phyloP scores from a whole-genome alignment of 2,329 filamentous ascomycete genomes.

The Graphilbum ipis-grandicollis region DNA sequence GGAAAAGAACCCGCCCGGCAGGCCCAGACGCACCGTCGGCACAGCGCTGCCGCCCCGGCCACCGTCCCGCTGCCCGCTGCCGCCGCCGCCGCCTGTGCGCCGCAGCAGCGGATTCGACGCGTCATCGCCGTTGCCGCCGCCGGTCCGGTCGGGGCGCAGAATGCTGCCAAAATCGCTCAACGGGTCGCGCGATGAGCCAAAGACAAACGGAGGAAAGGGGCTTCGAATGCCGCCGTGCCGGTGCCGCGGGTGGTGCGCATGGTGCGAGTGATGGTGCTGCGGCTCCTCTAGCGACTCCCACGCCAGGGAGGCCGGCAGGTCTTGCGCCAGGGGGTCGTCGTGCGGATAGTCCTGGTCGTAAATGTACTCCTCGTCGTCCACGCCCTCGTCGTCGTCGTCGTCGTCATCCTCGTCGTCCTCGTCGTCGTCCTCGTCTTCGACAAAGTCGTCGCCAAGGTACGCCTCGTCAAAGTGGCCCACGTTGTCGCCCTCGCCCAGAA shows the following conservation, averaged over 20 bases:
- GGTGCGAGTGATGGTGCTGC: conserved; percentile 18
- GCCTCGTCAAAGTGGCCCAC: conserved; percentile 32
- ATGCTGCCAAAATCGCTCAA: conserved; percentile 32
- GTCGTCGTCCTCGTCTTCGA: conserved; percentile 40
- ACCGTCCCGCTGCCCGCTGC: conserved; percentile 28
- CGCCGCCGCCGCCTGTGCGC: conserved; percentile 27
- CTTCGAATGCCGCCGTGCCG: conserved; percentile 33
- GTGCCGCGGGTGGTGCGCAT: conserved; percentile 29
- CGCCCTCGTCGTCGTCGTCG: conserved; percentile 51
- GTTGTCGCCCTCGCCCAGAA: conserved; percentile 27
- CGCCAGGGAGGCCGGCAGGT: conserved; percentile 29
- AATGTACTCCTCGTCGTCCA: conserved; percentile 49
- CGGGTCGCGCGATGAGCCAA: conserved; percentile 38
- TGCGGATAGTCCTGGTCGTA: conserved; percentile 37
- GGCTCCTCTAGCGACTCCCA: conserved; percentile 40
- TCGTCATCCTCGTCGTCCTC: conserved; percentile 45
- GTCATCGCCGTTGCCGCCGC: conserved; percentile 50
- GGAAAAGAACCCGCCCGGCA: conserved; percentile 28
- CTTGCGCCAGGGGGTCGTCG: conserved; percentile 26
- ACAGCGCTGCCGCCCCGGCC: no score
- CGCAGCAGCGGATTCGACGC: conserved; percentile 76
- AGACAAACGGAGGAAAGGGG: conserved; percentile 41
- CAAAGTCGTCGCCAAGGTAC: conserved; percentile 36
- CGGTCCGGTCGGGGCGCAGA: conserved; percentile 33
- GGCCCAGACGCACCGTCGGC: conserved; percentile 31